Evolutionary conservation across 768 basidiomycete species (phyloP), one percentile per base, ranked within the genome.

Genomic region (Tylopilus sp.): DNA sequence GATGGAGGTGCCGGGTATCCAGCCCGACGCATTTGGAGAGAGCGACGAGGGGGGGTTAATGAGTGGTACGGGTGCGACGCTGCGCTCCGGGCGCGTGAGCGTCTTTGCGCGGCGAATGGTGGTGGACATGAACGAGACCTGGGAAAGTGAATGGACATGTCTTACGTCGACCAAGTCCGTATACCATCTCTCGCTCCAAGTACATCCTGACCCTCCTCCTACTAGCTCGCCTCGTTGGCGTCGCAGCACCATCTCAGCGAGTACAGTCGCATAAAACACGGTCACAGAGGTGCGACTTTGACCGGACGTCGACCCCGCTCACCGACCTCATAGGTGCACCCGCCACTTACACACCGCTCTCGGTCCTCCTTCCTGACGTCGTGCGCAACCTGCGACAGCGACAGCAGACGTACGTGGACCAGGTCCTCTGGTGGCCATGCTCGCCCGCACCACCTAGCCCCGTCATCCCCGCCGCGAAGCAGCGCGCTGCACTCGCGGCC

Each of bases 81-180:
- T 79, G 51, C 97, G 85, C 75, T 99, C 97, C 63, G 97, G 97
- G 52, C 92, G 81, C 45, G 91, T 98, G 59, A 99, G 84, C 6
- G 97, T 99, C 77, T 98, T 99, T 65, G 90, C 91, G 48, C 95
- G 80, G 48, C 86, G 85, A 50, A 93, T 75, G 44, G 87, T 86
- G 31, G 13, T 31, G 3, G 31, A 13, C 31, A 31, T 12, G 31
- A 12, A 10, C 30, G 28, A 28, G n/a, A n/a, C n/a, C n/a, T n/a
- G n/a, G n/a, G n/a, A n/a, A n/a, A n/a, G n/a, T n/a, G n/a, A n/a
- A 28, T 4, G 6, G 28, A 8, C 28, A 4, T 31, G 13, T 31
- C 31, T 13, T 13, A 31, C 31, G 4, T 28, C 28, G 28, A 28
- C 11, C 28, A 26, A 26, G 26, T 26, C 26, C 5, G 26, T 26